Evolutionary conservation across 768 basidiomycete genomes (phyloP).

Genomic region (Daedaleopsis sinensis): DNA sequence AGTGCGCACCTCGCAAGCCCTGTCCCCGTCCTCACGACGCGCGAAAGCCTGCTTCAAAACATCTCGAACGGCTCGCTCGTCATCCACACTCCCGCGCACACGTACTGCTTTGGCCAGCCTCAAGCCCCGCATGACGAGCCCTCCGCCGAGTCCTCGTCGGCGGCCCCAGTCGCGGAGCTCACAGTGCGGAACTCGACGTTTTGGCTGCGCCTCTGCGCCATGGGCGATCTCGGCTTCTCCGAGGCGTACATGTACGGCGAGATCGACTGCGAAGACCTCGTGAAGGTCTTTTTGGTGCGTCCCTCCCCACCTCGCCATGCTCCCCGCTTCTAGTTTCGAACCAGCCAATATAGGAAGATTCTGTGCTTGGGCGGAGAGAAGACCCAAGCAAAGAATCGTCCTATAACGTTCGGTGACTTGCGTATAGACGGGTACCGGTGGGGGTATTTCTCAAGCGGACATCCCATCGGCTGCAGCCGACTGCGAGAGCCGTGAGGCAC

Average conservation of each 20-base stretch:
- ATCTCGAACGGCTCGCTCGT: slow-evolving; percentile 52
- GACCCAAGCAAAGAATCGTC: no score
- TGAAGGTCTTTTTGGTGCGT: slow-evolving; percentile 62
- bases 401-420: no score
- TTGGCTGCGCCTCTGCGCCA: slow-evolving; percentile 59
- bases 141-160: slow-evolving; percentile 9
- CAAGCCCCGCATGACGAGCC: not conserved
- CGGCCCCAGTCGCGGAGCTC: slow-evolving; percentile 11
- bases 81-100: slow-evolving; percentile 46
- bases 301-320: not conserved
- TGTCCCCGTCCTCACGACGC: not conserved
- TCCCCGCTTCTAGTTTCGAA: not conserved
- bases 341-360: no score
- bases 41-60: slow-evolving; percentile 29
- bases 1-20: not conserved
- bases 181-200: slow-evolving; percentile 44
- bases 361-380: no score
- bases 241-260: slow-evolving; percentile 84
- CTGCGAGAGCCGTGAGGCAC: no score
- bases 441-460: no score
- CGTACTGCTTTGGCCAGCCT: slow-evolving; percentile 46
- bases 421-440: no score
- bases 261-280: slow-evolving; percentile 67
- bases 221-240: slow-evolving; percentile 73
- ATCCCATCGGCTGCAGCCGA: no score